Percentiles rank a stretch among this genome's conserved stretches.
phyloP scores from a whole-genome alignment of 176 grass and related monocot species.

The Elaeis guineensis region DNA sequence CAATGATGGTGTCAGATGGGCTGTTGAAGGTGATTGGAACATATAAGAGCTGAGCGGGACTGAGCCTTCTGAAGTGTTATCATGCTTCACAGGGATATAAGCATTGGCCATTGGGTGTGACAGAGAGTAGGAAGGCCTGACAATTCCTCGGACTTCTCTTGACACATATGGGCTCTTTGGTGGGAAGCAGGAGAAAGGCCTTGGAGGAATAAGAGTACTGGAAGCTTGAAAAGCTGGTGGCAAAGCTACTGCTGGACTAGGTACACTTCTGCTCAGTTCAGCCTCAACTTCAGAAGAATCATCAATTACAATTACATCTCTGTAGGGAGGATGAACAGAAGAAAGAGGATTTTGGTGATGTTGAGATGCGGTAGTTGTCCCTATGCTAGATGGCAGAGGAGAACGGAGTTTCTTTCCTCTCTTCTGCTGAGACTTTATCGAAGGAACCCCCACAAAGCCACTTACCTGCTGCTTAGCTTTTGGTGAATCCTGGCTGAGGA shows the following conservation, averaged over 20 bases:
- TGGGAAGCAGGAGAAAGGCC: constrained; percentile 60
- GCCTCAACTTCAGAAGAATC: constrained; percentile 42
- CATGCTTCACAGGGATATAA: constrained; percentile 32
- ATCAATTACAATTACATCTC: constrained; percentile 69
- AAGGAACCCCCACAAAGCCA: constrained; percentile 24
- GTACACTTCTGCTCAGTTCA: constrained; percentile 26
- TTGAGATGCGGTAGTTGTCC: too few species aligned
- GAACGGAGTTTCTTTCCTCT: constrained; percentile 21
- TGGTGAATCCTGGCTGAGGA: constrained; percentile 27
- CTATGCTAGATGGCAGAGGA: too few species aligned
- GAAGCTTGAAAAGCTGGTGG: constrained; percentile 23
- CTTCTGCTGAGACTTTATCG: constrained; percentile 25
- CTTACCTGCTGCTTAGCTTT: constrained; percentile 23
- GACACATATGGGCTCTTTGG: constrained; percentile 35
- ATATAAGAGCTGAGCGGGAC: constrained; percentile 32
- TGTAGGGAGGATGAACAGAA: constrained; percentile 33
- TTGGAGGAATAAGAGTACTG: constrained; percentile 24
- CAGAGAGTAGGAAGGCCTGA: constrained; percentile 29
- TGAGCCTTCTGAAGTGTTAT: constrained; percentile 20
- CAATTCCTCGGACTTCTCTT: constrained; percentile 32
- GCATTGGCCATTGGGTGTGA: constrained; percentile 33
- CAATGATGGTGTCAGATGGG: constrained; percentile 33
- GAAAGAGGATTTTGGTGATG: constrained; percentile 8
- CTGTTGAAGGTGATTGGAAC: constrained; percentile 33
- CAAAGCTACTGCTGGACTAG: constrained; percentile 19